Base-by-base conservation (phyloP, 345 rosid species). In the Boechera divaricarpa region DNA sequence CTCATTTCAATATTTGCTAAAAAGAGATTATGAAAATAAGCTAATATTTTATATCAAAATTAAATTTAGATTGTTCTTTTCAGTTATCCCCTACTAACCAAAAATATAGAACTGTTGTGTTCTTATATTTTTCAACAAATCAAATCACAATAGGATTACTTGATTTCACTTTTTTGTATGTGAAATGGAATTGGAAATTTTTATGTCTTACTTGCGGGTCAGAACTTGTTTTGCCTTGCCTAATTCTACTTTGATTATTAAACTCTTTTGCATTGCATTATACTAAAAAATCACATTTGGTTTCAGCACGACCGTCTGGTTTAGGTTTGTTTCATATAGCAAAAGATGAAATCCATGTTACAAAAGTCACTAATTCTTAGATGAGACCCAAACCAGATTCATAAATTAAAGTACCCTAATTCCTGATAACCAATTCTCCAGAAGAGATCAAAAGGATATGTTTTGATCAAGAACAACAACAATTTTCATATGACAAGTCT, bases 381-480 rank as follows among this genome's bases (percentile, higher is more conserved):
- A 48, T 48, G 16, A 49, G 38, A 41, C 44, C 39, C 69, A 77
- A 65, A 57, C 54, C 29, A 28, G 44, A 41, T 28, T 56, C 67
- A 77, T 55, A 64, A 33, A 12, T 64, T 64, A 55, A 18, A 32
- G 64, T 39, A 38, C 6, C 76, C 33, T 24, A 60, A 49, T 51
- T 49, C 24, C 53, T 33, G 69, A 60, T 61, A 49, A 68, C 67
- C 15, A 74, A 13, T 24, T 36, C 53, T 13, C 31, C 2, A 67
- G 11, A n/a, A 24, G 61, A 67, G 16, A 36, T 42, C 56, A 28
- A 44, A 65, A 47, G 55, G 55, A 57, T 38, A 6, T 55, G 63
- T 53, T 69, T 48, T 52, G 28, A 71, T 35, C 38, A 71, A 71
- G 47, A 63, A 65, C 35, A 55, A 70, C 42, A 56, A 5, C 15